Evolutionary conservation across 129 eudicot species (phyloP).

Genomic region (Apium graveolens): DNA sequence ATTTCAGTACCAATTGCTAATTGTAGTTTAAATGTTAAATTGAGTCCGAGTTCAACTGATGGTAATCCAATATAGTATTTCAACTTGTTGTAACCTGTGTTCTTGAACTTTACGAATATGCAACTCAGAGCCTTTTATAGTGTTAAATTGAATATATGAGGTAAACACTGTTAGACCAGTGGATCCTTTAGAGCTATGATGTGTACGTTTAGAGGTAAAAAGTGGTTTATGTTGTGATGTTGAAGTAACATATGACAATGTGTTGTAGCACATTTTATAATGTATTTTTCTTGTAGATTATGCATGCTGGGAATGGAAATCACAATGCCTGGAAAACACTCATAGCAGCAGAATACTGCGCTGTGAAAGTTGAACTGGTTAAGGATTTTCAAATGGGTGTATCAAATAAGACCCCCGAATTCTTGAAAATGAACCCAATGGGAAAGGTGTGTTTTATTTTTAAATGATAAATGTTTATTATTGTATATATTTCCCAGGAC

Average conservation of each 20-base stretch:
- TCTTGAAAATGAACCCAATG: slow-evolving; percentile 82
- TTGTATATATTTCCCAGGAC: background rate
- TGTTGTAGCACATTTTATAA: no score
- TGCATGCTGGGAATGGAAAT: slow-evolving; percentile 42
- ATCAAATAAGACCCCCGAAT: slow-evolving; percentile 75
- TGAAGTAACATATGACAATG: no score
- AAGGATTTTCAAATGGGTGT: slow-evolving; percentile 72
- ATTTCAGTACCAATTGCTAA: background rate
- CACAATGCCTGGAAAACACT: slow-evolving; percentile 69
- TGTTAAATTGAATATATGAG: background rate
- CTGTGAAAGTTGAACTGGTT: slow-evolving; percentile 54
- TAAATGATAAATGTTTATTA: background rate
- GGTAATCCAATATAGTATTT: background rate
- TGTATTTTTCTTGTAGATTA: slow-evolving; percentile 23
- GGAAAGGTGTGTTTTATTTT: slow-evolving; percentile 51
- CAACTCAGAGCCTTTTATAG: background rate
- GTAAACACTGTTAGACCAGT: no score
- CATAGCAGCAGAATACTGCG: slow-evolving; percentile 74
- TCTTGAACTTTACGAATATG: no score
- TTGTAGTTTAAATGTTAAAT: background rate
- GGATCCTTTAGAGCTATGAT: no score
- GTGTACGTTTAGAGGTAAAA: no score
- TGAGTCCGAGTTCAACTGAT: background rate
- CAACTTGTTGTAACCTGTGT: no score
- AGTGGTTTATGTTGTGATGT: no score